Evolutionary conservation across 768 basidiomycete species (phyloP).

Genomic region (Psilocybe tampanensis): DNA sequence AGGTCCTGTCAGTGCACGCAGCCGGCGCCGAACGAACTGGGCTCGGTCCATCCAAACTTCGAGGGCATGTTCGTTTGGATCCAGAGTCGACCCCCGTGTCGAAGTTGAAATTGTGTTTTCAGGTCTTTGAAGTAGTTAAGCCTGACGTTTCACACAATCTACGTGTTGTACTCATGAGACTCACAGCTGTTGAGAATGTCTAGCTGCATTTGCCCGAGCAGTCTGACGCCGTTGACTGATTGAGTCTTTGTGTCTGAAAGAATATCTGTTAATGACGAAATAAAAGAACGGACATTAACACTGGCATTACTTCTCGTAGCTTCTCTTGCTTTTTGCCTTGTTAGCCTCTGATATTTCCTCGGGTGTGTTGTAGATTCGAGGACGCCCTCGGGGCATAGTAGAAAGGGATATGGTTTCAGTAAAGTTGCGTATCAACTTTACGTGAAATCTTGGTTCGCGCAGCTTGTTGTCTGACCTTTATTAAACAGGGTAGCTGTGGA

Average conservation of each 20-base stretch:
- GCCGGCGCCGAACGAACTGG: neutral
- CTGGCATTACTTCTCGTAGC: neutral
- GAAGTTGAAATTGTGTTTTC: neutral
- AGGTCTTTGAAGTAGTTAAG: neutral
- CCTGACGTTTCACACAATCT: too few species aligned
- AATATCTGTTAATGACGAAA: too few species aligned
- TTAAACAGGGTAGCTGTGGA: too few species aligned
- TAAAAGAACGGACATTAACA: neutral
- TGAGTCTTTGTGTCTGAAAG: too few species aligned
- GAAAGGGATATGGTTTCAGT: too few species aligned
- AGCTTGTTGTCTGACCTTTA: neutral
- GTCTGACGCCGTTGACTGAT: too few species aligned
- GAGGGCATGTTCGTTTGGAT: neutral
- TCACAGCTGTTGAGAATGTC: too few species aligned
- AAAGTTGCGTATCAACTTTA: neutral
- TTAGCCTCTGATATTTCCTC: neutral
- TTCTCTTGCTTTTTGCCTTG: neutral
- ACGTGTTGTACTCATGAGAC: too few species aligned
- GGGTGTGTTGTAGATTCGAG: neutral
- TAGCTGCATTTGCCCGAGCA: too few species aligned
- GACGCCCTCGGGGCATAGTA: too few species aligned
- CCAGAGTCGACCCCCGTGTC: neutral
- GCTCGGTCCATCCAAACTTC: neutral
- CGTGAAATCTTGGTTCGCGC: neutral
- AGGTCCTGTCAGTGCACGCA: neutral